These are phyloP conservation scores for Leptosphaerulina australis DNA, from an alignment of 2,329 filamentous ascomycete species.

Conservation along the genomic window DNA sequence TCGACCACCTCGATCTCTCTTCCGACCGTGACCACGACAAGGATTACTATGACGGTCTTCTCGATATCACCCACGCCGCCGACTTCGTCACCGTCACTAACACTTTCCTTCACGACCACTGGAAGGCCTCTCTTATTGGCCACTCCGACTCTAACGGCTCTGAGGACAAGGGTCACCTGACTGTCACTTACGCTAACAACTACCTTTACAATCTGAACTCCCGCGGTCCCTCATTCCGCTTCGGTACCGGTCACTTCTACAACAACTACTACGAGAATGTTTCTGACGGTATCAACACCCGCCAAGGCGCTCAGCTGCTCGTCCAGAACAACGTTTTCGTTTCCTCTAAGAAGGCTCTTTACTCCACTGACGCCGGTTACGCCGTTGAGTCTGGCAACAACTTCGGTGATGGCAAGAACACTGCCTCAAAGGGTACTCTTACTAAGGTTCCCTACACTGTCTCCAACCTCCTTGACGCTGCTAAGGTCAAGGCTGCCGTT, in stretches of 20 bases:
- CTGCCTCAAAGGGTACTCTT: slow-evolving; percentile 43
- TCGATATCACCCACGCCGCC: slow-evolving; percentile 67
- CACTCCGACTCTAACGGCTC: slow-evolving; percentile 64
- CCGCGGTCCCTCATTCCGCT: slow-evolving; percentile 67
- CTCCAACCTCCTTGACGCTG: slow-evolving; percentile 41
- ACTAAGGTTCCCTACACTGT: slow-evolving; percentile 43
- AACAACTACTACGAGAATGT: slow-evolving; percentile 57
- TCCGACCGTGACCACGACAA: slow-evolving; percentile 66
- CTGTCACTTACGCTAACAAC: slow-evolving; percentile 71
- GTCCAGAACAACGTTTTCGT: slow-evolving; percentile 52
- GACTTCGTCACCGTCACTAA: slow-evolving; percentile 67
- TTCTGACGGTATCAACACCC: slow-evolving; percentile 51
- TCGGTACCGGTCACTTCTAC: slow-evolving; percentile 68
- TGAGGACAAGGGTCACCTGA: slow-evolving; percentile 67
- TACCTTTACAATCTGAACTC: slow-evolving; percentile 69
- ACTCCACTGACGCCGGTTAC: slow-evolving; percentile 43
- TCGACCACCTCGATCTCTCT: slow-evolving; percentile 71
- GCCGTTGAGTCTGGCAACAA: slow-evolving; percentile 49
- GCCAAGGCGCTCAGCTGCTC: slow-evolving; percentile 51
- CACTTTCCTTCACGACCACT: slow-evolving; percentile 63
- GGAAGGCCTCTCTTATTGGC: slow-evolving; percentile 63
- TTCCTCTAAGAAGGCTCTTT: slow-evolving; percentile 43
- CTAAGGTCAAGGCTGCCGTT: slow-evolving; percentile 48
- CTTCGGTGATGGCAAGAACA: slow-evolving; percentile 45
- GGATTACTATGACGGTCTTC: slow-evolving; percentile 72